Percentiles rank a stretch among this genome's conserved stretches.
Evolutionary conservation across 106 monocot species (phyloP).

Genomic region (Xerophyta viscosa): DNA sequence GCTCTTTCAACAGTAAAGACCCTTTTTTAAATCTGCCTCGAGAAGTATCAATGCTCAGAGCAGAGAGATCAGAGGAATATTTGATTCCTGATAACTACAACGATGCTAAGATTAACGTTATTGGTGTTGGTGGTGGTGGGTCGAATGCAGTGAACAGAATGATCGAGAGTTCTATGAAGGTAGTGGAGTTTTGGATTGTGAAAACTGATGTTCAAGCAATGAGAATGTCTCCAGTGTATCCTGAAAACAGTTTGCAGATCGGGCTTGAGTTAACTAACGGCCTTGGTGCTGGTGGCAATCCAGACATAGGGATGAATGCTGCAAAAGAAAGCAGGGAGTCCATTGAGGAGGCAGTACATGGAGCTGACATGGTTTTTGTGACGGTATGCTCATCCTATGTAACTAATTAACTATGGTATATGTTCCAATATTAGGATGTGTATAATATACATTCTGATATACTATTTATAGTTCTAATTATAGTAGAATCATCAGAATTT

Average conservation of each 20-base stretch:
- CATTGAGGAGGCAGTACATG: slow-evolving; percentile 53
- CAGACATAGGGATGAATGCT: slow-evolving; percentile 82
- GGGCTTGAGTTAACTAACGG: slow-evolving; percentile 72
- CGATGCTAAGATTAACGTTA: slow-evolving; percentile 87
- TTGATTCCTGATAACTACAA: slow-evolving; percentile 25
- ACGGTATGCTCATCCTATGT: slow-evolving; percentile 25
- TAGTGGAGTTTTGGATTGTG: slow-evolving; percentile 94
- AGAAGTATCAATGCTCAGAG: slow-evolving; percentile 61
- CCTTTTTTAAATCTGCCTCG: slow-evolving; percentile 77
- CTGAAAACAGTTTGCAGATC: slow-evolving; percentile 70
- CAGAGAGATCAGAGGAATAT: slow-evolving; percentile 26
- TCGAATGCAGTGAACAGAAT: slow-evolving; percentile 96
- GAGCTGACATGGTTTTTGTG: slow-evolving; percentile 81
- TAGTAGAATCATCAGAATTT: too few species aligned
- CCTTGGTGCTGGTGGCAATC: slow-evolving; percentile 83
- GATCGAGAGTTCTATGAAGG: slow-evolving; percentile 83
- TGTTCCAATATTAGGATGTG: too few species aligned
- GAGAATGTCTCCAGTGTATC: slow-evolving; percentile 66
- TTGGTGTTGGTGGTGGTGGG: slow-evolving; percentile 91
- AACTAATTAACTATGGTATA: too few species aligned
- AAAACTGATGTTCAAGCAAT: slow-evolving; percentile 92
- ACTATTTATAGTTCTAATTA: too few species aligned
- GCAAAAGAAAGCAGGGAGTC: slow-evolving; percentile 64
- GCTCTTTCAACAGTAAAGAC: slow-evolving; percentile 42
- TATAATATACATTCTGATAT: too few species aligned